Evolutionary conservation across 2,329 filamentous ascomycete genomes (phyloP).

Genomic region (Alternaria viburni): DNA sequence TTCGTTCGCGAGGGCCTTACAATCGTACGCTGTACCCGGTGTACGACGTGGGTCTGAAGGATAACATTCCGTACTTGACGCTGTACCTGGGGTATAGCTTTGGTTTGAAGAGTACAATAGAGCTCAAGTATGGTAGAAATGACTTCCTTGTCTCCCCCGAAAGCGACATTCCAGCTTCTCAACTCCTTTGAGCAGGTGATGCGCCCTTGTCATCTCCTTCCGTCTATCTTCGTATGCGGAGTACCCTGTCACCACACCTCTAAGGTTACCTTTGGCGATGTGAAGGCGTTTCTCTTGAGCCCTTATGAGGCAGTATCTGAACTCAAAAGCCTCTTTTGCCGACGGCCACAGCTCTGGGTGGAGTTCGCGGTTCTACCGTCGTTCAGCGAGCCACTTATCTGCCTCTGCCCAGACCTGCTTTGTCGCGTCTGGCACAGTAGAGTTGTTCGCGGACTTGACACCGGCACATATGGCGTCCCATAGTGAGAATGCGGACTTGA

Average conservation of each 20-base stretch:
- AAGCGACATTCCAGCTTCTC: not conserved
- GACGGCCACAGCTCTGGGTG: not conserved
- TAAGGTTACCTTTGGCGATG: not conserved
- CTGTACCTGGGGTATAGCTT: not conserved
- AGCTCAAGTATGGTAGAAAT: not conserved
- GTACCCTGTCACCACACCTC: not conserved
- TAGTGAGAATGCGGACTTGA: constrained; percentile 65
- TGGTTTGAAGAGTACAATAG: not conserved
- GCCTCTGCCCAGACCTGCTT: constrained; percentile 64
- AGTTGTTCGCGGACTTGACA: constrained; percentile 60
- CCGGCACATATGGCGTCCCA: constrained; percentile 71
- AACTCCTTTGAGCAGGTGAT: not conserved
- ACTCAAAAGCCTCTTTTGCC: not conserved
- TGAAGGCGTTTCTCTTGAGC: not conserved
- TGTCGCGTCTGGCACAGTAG: constrained; percentile 50
- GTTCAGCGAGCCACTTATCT: constrained; percentile 61
- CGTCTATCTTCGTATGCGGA: not conserved
- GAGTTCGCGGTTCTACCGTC: constrained; percentile 27
- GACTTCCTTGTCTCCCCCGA: not conserved
- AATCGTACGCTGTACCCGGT: not conserved
- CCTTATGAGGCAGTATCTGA: not conserved
- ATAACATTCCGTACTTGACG: not conserved
- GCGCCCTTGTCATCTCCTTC: not conserved
- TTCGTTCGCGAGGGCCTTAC: not conserved
- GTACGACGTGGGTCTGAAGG: not conserved